Evolutionary conservation across 108 stramenopile genomes (phyloP), one percentile per base, ranked within the genome.

Genomic region (Skeletonema potamos): DNA sequence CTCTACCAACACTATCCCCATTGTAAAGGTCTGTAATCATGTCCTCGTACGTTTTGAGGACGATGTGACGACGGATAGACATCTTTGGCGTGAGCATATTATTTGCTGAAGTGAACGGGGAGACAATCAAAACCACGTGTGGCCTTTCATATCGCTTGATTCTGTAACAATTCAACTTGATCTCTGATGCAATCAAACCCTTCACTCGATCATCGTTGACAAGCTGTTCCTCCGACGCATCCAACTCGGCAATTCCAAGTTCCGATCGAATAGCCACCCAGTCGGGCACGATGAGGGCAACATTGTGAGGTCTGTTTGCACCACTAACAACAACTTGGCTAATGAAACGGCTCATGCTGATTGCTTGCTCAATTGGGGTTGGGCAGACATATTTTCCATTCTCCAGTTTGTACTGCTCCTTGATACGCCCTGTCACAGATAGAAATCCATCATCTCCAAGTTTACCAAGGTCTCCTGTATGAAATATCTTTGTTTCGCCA

Each of bases 301-400:
- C 82, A 73, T 97, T 98, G 80, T 87, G 83, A n/a, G 92, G 91
- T 7, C 89, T 76, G 69, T 97, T 93, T 6, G 88, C 93, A 56
- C 98, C 98, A 67, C 71, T 86, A 29, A 98, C 79, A 8, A 97
- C 92, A 17, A 93, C 89, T 80, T 98, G 98, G 11, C 73, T 84
- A 54, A 98, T 89, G 81, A 92, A 97, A 32, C 74, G 66, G 27
- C 91, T 92, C 69, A 92, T 84, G 4, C 89, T 84, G 65, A 96
- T 89, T 1, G 93, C 91, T 60, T 92, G 90, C 78, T 98, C 98
- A 41, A 98, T 85, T 2, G 95, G 94, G 2, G 93, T 87, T 4
- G 96, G 96, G 27, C 87, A 87, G 6, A 98, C 95, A 62, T 97
- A 97, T 70, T 97, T 97, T 3, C 98, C 98, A 77, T 98, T 98